Conservation (phyloP, 1,284 basidiomycete species). For the Puccinia hordei region DNA sequence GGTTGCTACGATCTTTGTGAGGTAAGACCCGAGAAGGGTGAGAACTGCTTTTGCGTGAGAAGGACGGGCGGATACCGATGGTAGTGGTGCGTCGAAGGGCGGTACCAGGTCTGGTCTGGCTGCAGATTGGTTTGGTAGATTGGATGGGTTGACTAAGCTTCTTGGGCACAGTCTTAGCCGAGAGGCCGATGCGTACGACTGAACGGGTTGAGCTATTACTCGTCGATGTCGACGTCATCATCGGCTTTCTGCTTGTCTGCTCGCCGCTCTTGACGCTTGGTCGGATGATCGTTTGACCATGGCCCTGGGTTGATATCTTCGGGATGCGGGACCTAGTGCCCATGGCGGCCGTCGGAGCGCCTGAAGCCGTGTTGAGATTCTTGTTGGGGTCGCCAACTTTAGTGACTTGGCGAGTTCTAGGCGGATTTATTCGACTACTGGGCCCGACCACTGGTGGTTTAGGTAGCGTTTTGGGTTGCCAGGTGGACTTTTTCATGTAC, state of each 20-base stretch:
- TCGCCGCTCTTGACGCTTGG: conserved; percentile 3
- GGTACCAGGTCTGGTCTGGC: background rate
- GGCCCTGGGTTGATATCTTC: conserved; percentile 4
- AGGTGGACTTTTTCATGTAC: conserved; percentile 3
- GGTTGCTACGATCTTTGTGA: background rate
- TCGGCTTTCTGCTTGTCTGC: background rate
- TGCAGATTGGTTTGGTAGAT: conserved; percentile 3
- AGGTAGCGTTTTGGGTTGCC: conserved; percentile 29
- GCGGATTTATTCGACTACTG: background rate
- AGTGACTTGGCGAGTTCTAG: background rate
- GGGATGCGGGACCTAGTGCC: background rate
- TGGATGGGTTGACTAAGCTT: conserved; percentile 23
- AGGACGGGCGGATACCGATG: background rate
- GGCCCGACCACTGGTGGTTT: background rate
- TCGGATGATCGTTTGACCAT: conserved; percentile 25
- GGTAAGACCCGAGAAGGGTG: background rate
- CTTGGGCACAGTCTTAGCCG: background rate
- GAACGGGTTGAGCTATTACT: background rate
- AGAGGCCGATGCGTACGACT: conserved; percentile 3
- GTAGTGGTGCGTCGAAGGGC: background rate
- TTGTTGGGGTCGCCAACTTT: background rate
- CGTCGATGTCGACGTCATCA: conserved; percentile 1
- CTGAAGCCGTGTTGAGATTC: background rate
- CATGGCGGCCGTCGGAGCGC: background rate
- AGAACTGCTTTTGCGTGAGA: background rate